Conservation (phyloP, 192 early-diverging fungal genomes). For the Coemansia erecta region DNA sequence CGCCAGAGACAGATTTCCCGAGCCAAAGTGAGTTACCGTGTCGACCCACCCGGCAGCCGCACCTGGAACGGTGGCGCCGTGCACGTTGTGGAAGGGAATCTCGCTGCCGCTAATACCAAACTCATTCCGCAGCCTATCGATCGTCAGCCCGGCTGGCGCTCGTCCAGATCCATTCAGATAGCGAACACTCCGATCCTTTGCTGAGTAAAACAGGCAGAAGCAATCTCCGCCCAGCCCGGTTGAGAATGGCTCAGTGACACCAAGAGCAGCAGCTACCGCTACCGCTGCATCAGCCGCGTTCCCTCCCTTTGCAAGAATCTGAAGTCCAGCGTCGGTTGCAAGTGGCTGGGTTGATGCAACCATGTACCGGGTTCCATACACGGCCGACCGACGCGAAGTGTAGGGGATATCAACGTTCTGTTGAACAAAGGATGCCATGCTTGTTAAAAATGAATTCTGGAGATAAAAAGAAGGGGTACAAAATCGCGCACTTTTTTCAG, state of each 20-base stretch:
- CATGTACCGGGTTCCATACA: constrained; percentile 63
- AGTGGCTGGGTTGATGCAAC: constrained; percentile 68
- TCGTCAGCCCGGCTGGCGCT: constrained; percentile 56
- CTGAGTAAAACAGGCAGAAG: constrained; percentile 76
- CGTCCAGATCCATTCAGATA: constrained; percentile 66
- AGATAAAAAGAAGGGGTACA: neutral
- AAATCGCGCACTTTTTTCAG: neutral
- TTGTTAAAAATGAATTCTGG: neutral
- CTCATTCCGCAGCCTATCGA: constrained; percentile 44
- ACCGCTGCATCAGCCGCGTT: constrained; percentile 78
- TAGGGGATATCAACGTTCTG: constrained; percentile 22
- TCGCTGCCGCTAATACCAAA: constrained; percentile 20
- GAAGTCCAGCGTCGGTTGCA: constrained; percentile 65
- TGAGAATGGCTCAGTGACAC: constrained; percentile 67
- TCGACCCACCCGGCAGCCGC: constrained; percentile 76
- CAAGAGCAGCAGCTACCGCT: constrained; percentile 67
- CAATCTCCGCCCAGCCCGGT: constrained; percentile 81
- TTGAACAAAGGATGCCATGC: constrained; percentile 31
- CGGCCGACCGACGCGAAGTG: constrained; percentile 52
- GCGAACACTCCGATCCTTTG: constrained; percentile 53
- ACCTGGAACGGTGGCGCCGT: constrained; percentile 68
- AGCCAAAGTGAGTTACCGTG: constrained; percentile 62
- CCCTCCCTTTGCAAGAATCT: constrained; percentile 63
- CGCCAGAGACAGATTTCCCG: constrained; percentile 53
- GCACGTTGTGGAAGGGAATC: constrained; percentile 47